These are phyloP conservation scores for Sarocladium brachiariae DNA, from an alignment of 2,329 filamentous ascomycete species.

Conservation along the genomic window DNA sequence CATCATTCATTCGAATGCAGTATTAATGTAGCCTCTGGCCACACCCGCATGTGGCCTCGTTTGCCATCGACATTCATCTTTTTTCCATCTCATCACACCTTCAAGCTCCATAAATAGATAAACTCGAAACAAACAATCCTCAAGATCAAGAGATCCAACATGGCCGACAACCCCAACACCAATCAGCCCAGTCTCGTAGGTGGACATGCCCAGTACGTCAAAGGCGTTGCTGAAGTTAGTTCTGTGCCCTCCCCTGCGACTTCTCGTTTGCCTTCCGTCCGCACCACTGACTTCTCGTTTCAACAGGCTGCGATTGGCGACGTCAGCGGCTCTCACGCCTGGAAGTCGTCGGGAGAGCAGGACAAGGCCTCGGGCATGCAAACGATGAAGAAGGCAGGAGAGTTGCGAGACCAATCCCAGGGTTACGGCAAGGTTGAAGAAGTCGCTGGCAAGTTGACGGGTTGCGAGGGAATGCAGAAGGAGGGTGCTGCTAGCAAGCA, in stretches of 20 bases:
- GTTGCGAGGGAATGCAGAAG: conserved; percentile 63
- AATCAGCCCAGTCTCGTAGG: conserved; percentile 49
- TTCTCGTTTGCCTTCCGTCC: background rate
- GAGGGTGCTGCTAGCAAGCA: conserved; percentile 49
- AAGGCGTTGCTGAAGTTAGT: conserved; percentile 58
- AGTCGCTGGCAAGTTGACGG: conserved; percentile 53
- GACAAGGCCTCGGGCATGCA: conserved; percentile 57
- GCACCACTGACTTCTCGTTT: background rate
- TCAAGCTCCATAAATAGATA: too few relatives aligned
- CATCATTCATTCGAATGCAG: too few relatives aligned
- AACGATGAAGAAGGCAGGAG: conserved; percentile 54
- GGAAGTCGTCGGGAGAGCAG: conserved; percentile 56
- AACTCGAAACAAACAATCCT: too few relatives aligned
- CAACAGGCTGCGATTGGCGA: conserved; percentile 51
- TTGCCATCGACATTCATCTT: too few relatives aligned
- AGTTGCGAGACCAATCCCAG: conserved; percentile 45
- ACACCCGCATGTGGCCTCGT: too few relatives aligned
- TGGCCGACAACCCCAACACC: conserved; percentile 14
- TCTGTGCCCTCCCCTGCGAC: background rate
- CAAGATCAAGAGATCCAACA: background rate
- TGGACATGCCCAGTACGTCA: conserved; percentile 61
- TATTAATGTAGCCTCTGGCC: too few relatives aligned
- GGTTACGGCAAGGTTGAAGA: conserved; percentile 61
- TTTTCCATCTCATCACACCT: too few relatives aligned
- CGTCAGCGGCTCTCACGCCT: conserved; percentile 54